A percentile compares a stretch with the other conserved stretches of the same genome.
phyloP scores from a whole-genome alignment of 495 filamentous ascomycete genomes.

The Elasticomyces elasticus region DNA sequence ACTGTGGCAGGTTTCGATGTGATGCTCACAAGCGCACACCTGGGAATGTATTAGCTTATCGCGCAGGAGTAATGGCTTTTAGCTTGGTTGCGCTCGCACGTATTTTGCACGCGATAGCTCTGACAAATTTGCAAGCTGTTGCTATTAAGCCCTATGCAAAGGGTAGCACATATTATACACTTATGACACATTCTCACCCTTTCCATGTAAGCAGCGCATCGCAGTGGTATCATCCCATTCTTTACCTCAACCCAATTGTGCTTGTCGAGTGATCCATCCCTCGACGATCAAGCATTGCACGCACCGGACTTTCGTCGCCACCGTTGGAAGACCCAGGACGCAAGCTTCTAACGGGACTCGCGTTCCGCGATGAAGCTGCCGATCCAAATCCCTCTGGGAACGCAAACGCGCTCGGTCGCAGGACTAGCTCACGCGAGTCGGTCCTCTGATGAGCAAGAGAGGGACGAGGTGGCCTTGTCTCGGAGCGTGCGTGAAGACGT shows the following conservation, averaged over 20 bases:
- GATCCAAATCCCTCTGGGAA: neutral
- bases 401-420: neutral
- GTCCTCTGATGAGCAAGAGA: neutral
- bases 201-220: too few species aligned
- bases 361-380: neutral
- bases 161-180: too few species aligned
- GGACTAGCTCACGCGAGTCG: constrained; percentile 1
- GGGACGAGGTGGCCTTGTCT: neutral
- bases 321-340: neutral
- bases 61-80: too few species aligned
- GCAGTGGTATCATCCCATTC: constrained; percentile 11
- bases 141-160: too few species aligned
- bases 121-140: too few species aligned
- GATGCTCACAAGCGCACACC: too few species aligned
- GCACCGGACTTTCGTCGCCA: constrained; percentile 8
- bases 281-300: constrained; percentile 4
- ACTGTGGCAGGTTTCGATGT: too few species aligned
- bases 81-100: too few species aligned
- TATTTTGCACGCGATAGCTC: too few species aligned
- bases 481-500: neutral
- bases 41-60: too few species aligned
- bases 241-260: constrained; percentile 11
- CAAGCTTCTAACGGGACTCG: neutral
- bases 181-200: too few species aligned
- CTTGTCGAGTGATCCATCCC: constrained; percentile 3